Evolutionary conservation across 176 grass and related monocot species (phyloP).

Genomic region (Areca catechu): DNA sequence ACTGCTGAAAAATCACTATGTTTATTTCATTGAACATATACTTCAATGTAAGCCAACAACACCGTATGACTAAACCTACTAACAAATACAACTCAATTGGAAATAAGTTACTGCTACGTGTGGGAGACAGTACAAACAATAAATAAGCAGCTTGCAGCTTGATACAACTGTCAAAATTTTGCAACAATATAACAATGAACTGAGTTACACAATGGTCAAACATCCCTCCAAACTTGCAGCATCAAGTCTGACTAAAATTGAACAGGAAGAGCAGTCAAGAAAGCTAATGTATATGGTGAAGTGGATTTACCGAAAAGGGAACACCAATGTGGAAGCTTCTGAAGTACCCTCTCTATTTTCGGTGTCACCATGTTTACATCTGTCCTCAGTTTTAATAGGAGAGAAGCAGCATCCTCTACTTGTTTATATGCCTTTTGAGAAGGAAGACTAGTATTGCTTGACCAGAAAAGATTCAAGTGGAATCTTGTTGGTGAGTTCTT

Average conservation of each 20-base stretch:
- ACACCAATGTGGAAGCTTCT: slow-evolving; percentile 81
- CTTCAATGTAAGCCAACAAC: no score
- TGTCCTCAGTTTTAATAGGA: slow-evolving; percentile 63
- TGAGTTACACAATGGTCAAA: no score
- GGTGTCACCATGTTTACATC: slow-evolving; percentile 64
- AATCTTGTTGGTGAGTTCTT: slow-evolving; percentile 78
- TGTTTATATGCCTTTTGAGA: slow-evolving; percentile 4
- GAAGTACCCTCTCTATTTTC: slow-evolving; percentile 34
- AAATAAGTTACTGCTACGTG: no score
- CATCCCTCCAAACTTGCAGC: no score
- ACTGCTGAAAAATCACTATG: no score
- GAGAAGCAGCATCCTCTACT: slow-evolving; percentile 14
- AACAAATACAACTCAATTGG: no score
- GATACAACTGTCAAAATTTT: no score
- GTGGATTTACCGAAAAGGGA: slow-evolving; percentile 76
- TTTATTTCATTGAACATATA: no score
- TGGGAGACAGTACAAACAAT: no score
- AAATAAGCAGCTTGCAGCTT: no score
- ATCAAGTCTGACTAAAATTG: slow-evolving; percentile 39
- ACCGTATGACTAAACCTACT: no score
- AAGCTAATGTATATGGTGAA: slow-evolving; percentile 59
- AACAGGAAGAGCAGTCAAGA: slow-evolving; percentile 66
- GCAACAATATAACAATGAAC: no score
- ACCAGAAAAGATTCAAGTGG: slow-evolving; percentile 61
- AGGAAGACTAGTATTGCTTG: slow-evolving; percentile 14